Percentiles rank a stretch among this genome's conserved stretches.
These are phyloP conservation scores for Edaphochlamys debaryana DNA, from an alignment of 139 green algal genomes.

Conservation along the genomic window DNA sequence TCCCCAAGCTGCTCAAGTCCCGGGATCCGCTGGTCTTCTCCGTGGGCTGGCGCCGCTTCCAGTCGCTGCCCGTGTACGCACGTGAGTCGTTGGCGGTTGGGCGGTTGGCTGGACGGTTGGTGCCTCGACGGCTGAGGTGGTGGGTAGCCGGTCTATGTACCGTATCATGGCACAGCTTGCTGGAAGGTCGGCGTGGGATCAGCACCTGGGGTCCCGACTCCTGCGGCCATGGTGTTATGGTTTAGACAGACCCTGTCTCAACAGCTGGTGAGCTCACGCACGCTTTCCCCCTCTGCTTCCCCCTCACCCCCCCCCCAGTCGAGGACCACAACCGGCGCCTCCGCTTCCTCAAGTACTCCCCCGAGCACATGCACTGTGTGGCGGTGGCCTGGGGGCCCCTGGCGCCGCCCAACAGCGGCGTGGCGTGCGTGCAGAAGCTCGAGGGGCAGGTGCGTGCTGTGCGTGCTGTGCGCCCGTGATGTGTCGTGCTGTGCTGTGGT, in stretches of 20 bases:
- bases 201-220: no score
- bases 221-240: no score
- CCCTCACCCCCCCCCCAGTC: slow-evolving; percentile 47
- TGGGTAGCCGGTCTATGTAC: no score
- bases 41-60: slow-evolving; percentile 94
- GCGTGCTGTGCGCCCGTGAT: no score
- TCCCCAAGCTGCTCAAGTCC: slow-evolving; percentile 90
- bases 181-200: no score
- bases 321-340: slow-evolving; percentile 92
- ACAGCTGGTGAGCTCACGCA: no score
- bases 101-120: no score
- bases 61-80: slow-evolving; percentile 89
- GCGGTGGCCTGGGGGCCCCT: slow-evolving; percentile 84
- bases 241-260: no score
- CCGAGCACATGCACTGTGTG: slow-evolving; percentile 98
- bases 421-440: slow-evolving; percentile 72
- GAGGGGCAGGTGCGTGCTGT: slow-evolving; percentile 45
- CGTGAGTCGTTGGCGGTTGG: slow-evolving; percentile 77
- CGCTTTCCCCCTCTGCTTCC: neutral
- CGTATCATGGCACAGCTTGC: neutral
- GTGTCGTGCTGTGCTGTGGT: no score
- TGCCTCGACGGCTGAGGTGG: no score
- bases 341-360: slow-evolving; percentile 96
- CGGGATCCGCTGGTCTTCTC: slow-evolving; percentile 94
- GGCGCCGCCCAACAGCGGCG: slow-evolving; percentile 86